Evolutionary conservation across 1,139 yeast species (phyloP).

Genomic region (Dujonia santamariae): DNA sequence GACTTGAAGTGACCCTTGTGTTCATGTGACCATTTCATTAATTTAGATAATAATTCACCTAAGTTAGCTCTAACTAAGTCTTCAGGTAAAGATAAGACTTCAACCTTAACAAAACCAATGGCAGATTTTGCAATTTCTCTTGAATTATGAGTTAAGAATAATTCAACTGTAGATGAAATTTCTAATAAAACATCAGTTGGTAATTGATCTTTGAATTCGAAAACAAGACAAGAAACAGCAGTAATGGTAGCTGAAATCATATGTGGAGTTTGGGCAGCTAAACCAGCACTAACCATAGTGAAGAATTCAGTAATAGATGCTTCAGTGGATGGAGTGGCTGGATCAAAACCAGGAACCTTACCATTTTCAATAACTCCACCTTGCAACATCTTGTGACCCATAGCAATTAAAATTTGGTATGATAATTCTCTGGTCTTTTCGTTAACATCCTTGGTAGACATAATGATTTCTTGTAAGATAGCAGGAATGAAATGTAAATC

Average conservation of each 20-base stretch:
- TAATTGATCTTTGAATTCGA: constrained; percentile 72
- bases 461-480: constrained; percentile 79
- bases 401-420: constrained; percentile 68
- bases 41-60: constrained; percentile 60
- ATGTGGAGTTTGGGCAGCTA: constrained; percentile 90
- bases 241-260: constrained; percentile 96
- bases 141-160: constrained; percentile 85
- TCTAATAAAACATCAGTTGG: constrained; percentile 61
- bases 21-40: constrained; percentile 92
- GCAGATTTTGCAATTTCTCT: constrained; percentile 94
- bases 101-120: constrained; percentile 91
- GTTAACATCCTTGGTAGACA: constrained; percentile 90
- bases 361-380: constrained; percentile 72
- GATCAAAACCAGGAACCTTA: constrained; percentile 66
- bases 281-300: constrained; percentile 94
- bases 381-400: constrained; percentile 74
- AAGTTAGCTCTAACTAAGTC: constrained; percentile 71
- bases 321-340: constrained; percentile 54
- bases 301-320: constrained; percentile 80
- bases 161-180: constrained; percentile 81
- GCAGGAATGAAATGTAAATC: constrained; percentile 79
- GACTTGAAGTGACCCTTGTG: constrained; percentile 93
- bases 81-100: constrained; percentile 79
- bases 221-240: constrained; percentile 81
- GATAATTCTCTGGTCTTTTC: constrained; percentile 88